Evolutionary conservation across 257 asterid genomes (phyloP).

Genomic region (Eustoma russellianum): DNA sequence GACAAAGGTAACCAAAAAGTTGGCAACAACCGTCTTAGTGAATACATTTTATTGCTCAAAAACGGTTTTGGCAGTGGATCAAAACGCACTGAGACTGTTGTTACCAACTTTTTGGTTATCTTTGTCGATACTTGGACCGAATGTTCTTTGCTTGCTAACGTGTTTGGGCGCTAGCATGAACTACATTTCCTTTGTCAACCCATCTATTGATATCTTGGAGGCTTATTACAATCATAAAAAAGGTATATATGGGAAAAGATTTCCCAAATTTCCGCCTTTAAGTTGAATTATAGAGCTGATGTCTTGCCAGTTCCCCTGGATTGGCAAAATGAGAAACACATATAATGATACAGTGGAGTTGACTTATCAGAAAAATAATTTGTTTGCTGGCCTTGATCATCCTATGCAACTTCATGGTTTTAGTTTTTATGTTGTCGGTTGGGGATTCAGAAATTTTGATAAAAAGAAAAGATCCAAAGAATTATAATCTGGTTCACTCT

Average conservation of each 20-base stretch:
- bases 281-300: no score
- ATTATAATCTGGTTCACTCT: slow-evolving; percentile 17
- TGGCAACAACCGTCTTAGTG: no score
- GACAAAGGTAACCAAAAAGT: neutral
- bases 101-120: no score
- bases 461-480: slow-evolving; percentile 6
- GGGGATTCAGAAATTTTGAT: slow-evolving; percentile 15
- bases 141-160: no score
- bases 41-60: no score
- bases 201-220: slow-evolving; percentile 34
- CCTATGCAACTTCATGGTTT: slow-evolving; percentile 17
- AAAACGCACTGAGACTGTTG: no score
- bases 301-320: no score
- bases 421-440: slow-evolving; percentile 14
- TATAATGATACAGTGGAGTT: slow-evolving; percentile 2
- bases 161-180: slow-evolving; percentile 45
- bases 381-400: slow-evolving; percentile 8
- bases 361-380: slow-evolving; percentile 9
- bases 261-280: no score
- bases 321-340: no score
- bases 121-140: no score
- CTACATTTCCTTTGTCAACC: slow-evolving; percentile 36
- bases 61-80: no score
- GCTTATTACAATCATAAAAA: slow-evolving; percentile 45
- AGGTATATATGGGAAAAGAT: slow-evolving; percentile 25